Evolutionary conservation across 2,329 filamentous ascomycete species (phyloP).

Genomic region (Clonostachys solani): DNA sequence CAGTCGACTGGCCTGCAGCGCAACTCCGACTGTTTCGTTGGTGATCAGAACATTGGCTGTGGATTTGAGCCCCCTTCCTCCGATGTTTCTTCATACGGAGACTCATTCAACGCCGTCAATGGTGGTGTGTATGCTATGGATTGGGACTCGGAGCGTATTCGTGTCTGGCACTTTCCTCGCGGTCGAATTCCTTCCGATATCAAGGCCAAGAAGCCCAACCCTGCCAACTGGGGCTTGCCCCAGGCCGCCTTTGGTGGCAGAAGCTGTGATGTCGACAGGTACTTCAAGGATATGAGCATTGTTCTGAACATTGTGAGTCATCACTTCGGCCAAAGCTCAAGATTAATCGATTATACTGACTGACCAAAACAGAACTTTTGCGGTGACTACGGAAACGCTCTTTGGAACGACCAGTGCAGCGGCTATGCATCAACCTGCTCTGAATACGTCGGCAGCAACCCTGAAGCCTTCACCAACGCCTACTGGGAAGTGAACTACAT

Average conservation of each 20-base stretch:
- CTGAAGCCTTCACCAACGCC: constrained; percentile 32
- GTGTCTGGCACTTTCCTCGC: constrained; percentile 75
- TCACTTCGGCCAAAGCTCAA: not conserved
- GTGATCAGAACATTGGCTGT: constrained; percentile 34
- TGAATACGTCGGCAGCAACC: constrained; percentile 41
- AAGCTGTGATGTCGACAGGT: constrained; percentile 59
- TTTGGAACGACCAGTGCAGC: constrained; percentile 36
- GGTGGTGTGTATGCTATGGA: constrained; percentile 69
- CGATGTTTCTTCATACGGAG: constrained; percentile 49
- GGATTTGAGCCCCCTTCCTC: constrained; percentile 31
- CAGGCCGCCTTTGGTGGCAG: constrained; percentile 62
- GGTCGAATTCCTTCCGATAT: constrained; percentile 63
- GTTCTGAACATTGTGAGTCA: constrained; percentile 60
- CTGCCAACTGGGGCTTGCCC: constrained; percentile 64
- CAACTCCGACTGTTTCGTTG: constrained; percentile 28
- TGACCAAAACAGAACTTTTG: constrained; percentile 57
- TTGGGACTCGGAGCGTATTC: constrained; percentile 66
- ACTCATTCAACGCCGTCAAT: constrained; percentile 59
- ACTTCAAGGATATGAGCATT: constrained; percentile 67
- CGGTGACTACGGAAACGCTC: constrained; percentile 63
- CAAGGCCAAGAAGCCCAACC: constrained; percentile 51
- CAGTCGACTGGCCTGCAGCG: constrained; percentile 17
- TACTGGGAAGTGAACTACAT: constrained; percentile 53
- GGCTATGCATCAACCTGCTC: constrained; percentile 35
- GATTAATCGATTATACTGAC: not conserved